Base-by-base conservation (phyloP, 2,329 filamentous ascomycete species). In the Aspergillus sp. region DNA sequence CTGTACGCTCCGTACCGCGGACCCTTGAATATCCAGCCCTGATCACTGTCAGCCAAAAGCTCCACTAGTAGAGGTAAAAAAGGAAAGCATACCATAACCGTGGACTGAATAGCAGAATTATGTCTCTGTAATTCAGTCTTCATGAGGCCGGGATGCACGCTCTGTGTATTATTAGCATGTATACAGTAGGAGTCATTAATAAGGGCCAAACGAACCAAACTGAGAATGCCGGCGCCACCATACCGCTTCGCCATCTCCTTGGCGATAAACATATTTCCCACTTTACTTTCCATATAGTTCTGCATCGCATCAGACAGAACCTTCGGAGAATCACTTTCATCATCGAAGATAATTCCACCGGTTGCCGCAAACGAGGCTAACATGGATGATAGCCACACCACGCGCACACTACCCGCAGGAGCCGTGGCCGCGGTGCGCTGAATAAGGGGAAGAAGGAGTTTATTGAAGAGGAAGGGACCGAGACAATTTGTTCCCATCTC, bases 401-500 rank as follows among this genome's bases (percentile, higher is more conserved):
- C 72, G 10, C 78, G 69, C 5, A 78, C 74, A 12, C 63, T 65
- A 17, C 65, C 69, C n/a, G 61, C 23, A 15, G 52, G 49, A 2
- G 61, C 56, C 4, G 63, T 45, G 6, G 57, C 60, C 1, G 74
- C 77, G 0, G 78, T 75, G 12, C 65, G 50, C 0, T 61, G 38
- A 4, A 81, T 67, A 6, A 74, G 23, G 0, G 79, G 78, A 0
- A 72, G 67, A 1, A 81, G 68, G 0, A 77, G 61, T 55, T 78
- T 66, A 0, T 74, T 78, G 45, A 81, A 74, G 1, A 80, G 71
- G 50, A 75, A 77, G 2, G 76, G 76, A 0, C 72, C 79, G 1
- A 81, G 56, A 57, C 71, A 74, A 57, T 81, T 80, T 6, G 74
- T 77, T 7, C 72, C 78, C 15, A 80, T 66, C 51, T 78, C 72